Evolutionary conservation across 768 basidiomycete species (phyloP), one percentile per base, ranked within the genome.

Genomic region (Pulveroboletus sp.): DNA sequence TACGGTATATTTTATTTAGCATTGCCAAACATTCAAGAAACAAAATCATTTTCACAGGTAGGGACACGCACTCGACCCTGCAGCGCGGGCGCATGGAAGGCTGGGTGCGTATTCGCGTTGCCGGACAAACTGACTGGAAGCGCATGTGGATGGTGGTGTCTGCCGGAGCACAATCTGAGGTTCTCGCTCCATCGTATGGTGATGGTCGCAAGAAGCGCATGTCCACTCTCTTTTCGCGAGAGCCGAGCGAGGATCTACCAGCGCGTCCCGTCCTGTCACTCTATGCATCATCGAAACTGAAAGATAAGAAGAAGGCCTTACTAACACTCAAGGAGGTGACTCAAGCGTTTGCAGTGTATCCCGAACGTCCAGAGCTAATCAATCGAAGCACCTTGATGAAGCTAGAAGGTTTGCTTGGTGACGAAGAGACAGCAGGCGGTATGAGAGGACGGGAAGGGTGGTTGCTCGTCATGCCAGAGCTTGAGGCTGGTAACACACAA

Each of bases 41-140:
- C n/a, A 26, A 14, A 37, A 24, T 32, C 5, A 27, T 44, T 47
- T 41, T 44, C 43, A 8, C 31, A 72, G 76, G 76, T 49, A 72
- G 70, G 38, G 78, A 78, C 27, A 73, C 82, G 2, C 81, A 77
- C 8, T 76, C 82, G 3, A 82, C 86, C 8, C 76, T 94, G 3
- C 66, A 79, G 10, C 78, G 79, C 41, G 86, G 89, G 8, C 78
- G 79, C 51, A 79, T 93, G 75, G 94, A 97, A 66, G 95, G 94
- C 1, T 93, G 89, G 89, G 86, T 92, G 15, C 81, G 86, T 57
- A 78, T 93, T 40, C 84, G 95, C 39, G 76, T 97, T 35, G 87
- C 93, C n/a, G 94, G 95, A n/a, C 92, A 93, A 59, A 93, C 90
- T 0, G 93, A 96, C 57, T 98, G 95, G 95, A 93, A 93, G 66